These are phyloP conservation scores for Asterophora lycoperdoides DNA, from an alignment of 768 basidiomycete genomes.

Conservation along the genomic window DNA sequence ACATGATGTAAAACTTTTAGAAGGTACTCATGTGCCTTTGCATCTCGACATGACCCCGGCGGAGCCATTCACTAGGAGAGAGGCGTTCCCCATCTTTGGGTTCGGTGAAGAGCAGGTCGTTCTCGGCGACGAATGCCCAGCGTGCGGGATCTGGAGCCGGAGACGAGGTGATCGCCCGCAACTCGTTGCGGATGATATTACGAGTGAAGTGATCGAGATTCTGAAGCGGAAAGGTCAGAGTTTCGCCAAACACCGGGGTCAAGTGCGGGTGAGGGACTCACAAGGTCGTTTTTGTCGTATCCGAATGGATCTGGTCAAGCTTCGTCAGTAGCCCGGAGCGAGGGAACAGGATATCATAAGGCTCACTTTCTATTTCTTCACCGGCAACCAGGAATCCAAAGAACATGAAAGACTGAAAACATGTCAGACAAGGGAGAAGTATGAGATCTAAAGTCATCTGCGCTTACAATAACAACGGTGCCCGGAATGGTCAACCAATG, in stretches of 20 bases:
- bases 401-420: conserved; percentile 55
- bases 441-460: conserved; percentile 11
- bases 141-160: conserved; percentile 52
- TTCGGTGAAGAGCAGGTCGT: conserved; percentile 50
- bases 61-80: conserved; percentile 55
- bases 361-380: conserved; percentile 67
- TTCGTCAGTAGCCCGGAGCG: neutral
- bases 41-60: conserved; percentile 43
- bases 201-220: conserved; percentile 71
- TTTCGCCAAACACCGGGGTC: too few species aligned
- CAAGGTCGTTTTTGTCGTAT: conserved; percentile 72
- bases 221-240: conserved; percentile 21
- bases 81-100: conserved; percentile 36
- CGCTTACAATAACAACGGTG: conserved; percentile 44
- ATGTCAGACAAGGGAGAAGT: conserved; percentile 1
- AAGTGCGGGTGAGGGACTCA: conserved; percentile 29
- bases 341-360: neutral
- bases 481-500: conserved; percentile 64
- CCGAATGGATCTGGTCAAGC: conserved; percentile 41
- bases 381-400: conserved; percentile 72
- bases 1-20: conserved; percentile 1
- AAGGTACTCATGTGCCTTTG: conserved; percentile 31
- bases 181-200: conserved; percentile 66
- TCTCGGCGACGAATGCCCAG: conserved; percentile 60
- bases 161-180: conserved; percentile 57